Evolutionary conservation across 768 basidiomycete species (phyloP).

Genomic region (Rickenella mellea): DNA sequence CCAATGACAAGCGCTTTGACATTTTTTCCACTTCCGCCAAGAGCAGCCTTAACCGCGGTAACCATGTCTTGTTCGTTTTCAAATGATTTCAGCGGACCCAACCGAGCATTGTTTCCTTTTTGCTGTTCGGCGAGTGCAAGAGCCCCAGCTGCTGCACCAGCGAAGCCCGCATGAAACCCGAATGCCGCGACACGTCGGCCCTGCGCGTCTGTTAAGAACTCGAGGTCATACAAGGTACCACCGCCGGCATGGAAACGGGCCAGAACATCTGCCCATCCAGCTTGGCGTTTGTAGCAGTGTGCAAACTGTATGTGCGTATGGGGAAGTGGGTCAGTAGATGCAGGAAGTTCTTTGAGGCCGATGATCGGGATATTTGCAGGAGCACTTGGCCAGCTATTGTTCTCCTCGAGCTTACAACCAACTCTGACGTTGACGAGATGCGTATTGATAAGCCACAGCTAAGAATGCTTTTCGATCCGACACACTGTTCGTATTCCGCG

Average conservation of each 20-base stretch:
- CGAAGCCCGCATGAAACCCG: constrained; percentile 96
- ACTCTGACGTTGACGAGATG: constrained; percentile 40
- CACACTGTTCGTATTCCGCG: constrained; percentile 86
- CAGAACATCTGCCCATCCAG: constrained; percentile 82
- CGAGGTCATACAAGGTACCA: constrained; percentile 88
- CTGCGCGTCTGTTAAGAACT: constrained; percentile 79
- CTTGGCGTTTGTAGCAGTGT: constrained; percentile 95
- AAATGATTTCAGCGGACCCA: constrained; percentile 73
- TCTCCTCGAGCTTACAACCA: constrained; percentile 79
- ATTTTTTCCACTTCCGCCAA: constrained; percentile 61
- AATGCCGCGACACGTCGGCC: constrained; percentile 96
- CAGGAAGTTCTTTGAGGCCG: constrained; percentile 93
- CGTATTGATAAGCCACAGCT: not conserved
- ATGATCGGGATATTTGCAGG: constrained; percentile 72
- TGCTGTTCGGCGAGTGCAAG: constrained; percentile 75
- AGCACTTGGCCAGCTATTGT: constrained; percentile 84
- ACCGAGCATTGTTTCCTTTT: constrained; percentile 43
- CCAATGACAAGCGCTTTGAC: constrained; percentile 91
- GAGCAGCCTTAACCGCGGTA: constrained; percentile 48
- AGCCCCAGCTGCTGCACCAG: constrained; percentile 81
- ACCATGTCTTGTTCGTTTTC: constrained; percentile 83
- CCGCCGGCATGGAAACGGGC: constrained; percentile 75
- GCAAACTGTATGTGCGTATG: constrained; percentile 98
- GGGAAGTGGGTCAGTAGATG: constrained; percentile 68
- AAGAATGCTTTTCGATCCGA: constrained; percentile 7